Conservation (phyloP, 306 rosid species). For the Corylus heterophylla region DNA sequence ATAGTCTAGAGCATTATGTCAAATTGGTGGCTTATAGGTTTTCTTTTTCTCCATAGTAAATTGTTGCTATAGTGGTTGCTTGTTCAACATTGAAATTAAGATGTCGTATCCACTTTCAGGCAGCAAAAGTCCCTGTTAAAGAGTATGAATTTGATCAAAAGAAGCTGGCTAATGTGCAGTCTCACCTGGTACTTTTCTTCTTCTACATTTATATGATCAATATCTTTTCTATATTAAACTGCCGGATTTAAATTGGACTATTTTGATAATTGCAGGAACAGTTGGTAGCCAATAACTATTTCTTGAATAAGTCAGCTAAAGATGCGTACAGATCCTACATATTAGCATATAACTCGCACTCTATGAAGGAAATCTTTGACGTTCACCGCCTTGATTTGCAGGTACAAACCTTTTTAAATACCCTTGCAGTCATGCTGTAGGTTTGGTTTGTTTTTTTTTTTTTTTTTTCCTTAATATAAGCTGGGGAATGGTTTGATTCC, state of each 20-base stretch:
- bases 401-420: constrained; percentile 38
- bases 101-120: constrained; percentile 46
- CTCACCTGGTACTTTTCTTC: constrained; percentile 67
- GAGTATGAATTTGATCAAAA: constrained; percentile 62
- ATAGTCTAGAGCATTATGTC: not conserved
- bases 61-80: not conserved
- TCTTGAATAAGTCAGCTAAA: constrained; percentile 73
- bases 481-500: too few species aligned
- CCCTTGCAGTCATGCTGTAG: not conserved
- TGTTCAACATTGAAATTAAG: constrained; percentile 4
- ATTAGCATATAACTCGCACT: constrained; percentile 83
- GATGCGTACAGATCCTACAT: constrained; percentile 88
- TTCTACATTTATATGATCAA: constrained; percentile 7
- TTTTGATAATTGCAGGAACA: constrained; percentile 66
- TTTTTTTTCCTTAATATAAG: too few species aligned
- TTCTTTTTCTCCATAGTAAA: not conserved
- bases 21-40: too few species aligned
- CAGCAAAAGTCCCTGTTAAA: constrained; percentile 86
- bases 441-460: too few species aligned
- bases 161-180: constrained; percentile 80
- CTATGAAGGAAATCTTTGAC: constrained; percentile 91
- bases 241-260: constrained; percentile 4
- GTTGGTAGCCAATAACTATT: constrained; percentile 64
- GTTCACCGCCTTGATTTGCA: constrained; percentile 86
- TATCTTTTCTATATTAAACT: constrained; percentile 9